A percentile compares a stretch with the other conserved stretches of the same genome.
These are phyloP conservation scores for Conringia planisiliqua DNA, from an alignment of 345 rosid genomes.

Conservation along the genomic window DNA sequence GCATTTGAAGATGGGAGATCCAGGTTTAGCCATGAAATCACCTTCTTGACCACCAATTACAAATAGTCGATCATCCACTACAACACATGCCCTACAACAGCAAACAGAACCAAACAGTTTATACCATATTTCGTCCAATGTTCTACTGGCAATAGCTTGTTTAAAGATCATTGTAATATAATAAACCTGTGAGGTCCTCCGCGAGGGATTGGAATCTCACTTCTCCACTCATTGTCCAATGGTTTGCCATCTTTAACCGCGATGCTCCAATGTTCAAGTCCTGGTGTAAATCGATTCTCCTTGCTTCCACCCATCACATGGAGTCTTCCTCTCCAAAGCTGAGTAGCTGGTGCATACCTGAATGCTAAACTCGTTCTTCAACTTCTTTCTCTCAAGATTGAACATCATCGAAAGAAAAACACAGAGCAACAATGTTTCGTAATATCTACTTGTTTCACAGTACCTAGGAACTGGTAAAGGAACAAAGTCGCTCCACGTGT, in stretches of 20 bases:
- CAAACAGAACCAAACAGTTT: background rate
- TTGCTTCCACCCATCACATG: conserved; percentile 99
- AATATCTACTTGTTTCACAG: background rate
- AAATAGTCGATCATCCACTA: conserved; percentile 64
- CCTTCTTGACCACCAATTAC: conserved; percentile 98
- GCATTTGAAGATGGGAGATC: conserved; percentile 97
- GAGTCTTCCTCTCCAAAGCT: conserved; percentile 94
- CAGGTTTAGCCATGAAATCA: conserved; percentile 99
- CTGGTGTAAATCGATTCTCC: conserved; percentile 87
- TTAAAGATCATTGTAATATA: background rate
- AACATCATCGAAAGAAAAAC: background rate
- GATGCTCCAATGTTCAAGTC: conserved; percentile 84
- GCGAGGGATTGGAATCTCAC: conserved; percentile 86
- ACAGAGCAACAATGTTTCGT: background rate
- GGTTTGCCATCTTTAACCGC: conserved; percentile 87
- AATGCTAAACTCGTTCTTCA: conserved; percentile 7
- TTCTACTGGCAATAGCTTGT: background rate
- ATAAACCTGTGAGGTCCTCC: conserved; percentile 96
- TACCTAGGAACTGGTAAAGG: conserved; percentile 91
- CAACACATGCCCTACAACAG: conserved; percentile 56
- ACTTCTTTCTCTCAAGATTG: background rate
- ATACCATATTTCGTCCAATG: background rate
- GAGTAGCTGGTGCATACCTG: conserved; percentile 99
- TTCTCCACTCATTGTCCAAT: conserved; percentile 78
- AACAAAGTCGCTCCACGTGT: conserved; percentile 63